Base-by-base conservation (phyloP, 2,329 filamentous ascomycete species). In the Claviceps africana region DNA sequence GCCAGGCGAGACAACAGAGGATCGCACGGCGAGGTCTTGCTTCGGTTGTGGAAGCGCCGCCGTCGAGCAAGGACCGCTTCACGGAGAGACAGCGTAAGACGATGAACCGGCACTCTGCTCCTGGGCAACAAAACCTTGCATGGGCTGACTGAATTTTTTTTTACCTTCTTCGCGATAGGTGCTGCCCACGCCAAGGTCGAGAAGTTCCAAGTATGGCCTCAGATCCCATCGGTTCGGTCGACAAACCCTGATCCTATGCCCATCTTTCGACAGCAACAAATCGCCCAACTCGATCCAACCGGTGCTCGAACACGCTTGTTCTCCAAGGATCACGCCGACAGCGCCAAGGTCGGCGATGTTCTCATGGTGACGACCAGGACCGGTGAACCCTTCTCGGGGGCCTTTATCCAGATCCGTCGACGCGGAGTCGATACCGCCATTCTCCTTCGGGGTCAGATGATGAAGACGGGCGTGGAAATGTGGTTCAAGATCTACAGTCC, bases 401-500 rank as follows among this genome's bases (percentile, higher is more conserved):
- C 93, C 15, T 86, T 87, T 62, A 75, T 98, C 64, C 86, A 85
- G 64, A 90, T 98, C 65, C 86, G 90, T 52, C 78, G 88, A 51
- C 78, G 86, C n/a, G 89, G 89, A 54, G 79, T 93, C 55, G 91
- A 97, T 71, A 95, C 88, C 2, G 86, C 86, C 4, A 84, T 98
- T 52, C 72, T 95, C 54, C 75, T 98, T 55, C 80, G 93, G 53
- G 91, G 91, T 61, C 83, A 94, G 65, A 72, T 98, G 60, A 90
- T 88, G 59, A 81, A 86, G 60, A 81, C 94, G 7, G 87, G 88
- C 55, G 88, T 95, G 55, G 93, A 98, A 78, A 93, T 95, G 88
- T 95, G 88, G 83, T 89, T 86, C 70, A 98, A 98, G 76, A 76
- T 97, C 54, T 97, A 93, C 74, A 87, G 82, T 64, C 91, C 91